A percentile compares a stretch with the other conserved stretches of the same genome.
These are phyloP conservation scores for Calonectria hongkongensis DNA, from an alignment of 2,329 filamentous ascomycete genomes.

Conservation along the genomic window DNA sequence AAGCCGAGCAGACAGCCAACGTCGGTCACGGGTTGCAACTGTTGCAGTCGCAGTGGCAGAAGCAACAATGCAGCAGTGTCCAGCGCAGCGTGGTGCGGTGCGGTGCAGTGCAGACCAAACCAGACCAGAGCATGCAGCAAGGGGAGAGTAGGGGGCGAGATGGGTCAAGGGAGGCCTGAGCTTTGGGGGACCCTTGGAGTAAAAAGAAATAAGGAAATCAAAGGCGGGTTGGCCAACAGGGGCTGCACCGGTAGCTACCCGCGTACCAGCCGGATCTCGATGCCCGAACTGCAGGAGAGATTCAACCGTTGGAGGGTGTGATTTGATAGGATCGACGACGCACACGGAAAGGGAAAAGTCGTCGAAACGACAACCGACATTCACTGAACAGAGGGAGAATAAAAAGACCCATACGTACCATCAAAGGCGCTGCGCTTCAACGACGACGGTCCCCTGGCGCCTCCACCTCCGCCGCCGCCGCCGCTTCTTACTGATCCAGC, in stretches of 20 bases:
- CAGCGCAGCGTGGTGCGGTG: conserved; percentile 16
- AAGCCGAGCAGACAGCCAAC: conserved; percentile 6
- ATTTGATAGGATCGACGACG: conserved; percentile 21
- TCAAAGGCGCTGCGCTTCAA: conserved; percentile 78
- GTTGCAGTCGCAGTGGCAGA: conserved; percentile 10
- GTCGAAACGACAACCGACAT: conserved; percentile 2
- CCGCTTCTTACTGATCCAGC: conserved; percentile 67
- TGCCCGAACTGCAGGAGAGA: conserved; percentile 20
- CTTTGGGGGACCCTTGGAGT: conserved; percentile 39
- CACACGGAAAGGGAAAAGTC: conserved; percentile 13
- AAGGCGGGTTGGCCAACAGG: conserved; percentile 34
- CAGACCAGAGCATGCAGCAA: conserved; percentile 8
- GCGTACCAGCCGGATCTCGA: conserved; percentile 1
- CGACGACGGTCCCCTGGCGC: conserved; percentile 56
- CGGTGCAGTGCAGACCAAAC: conserved; percentile 2
- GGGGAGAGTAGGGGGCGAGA: conserved; percentile 9
- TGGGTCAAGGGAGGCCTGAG: conserved; percentile 21
- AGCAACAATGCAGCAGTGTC: conserved; percentile 25
- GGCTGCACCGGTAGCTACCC: conserved; percentile 32
- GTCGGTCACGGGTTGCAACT: background rate
- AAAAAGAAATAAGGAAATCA: conserved; percentile 34
- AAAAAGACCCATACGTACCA: conserved; percentile 65
- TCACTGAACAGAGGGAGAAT: conserved; percentile 41
- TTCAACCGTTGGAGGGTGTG: conserved; percentile 28
- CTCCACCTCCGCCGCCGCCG: conserved; percentile 56